Percentiles rank a stretch among this genome's conserved stretches.
phyloP scores from a whole-genome alignment of 164 flowering plant species.

The Tinospora cordifolia region DNA sequence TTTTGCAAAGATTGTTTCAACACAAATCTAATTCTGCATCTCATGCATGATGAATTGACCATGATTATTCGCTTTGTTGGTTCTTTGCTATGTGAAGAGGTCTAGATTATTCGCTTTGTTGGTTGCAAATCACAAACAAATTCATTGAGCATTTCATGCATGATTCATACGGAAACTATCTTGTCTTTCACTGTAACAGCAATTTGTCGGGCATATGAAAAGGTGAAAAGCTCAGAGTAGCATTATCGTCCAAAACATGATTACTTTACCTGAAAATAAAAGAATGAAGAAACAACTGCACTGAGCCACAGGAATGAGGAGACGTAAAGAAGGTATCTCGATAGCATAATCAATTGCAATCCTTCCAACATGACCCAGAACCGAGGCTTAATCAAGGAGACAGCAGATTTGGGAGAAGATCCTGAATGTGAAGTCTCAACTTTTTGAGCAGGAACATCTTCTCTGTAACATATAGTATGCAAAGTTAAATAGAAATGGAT shows the following conservation, averaged over 20 bases:
- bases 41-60: too few species aligned
- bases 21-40: too few species aligned
- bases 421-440: slow-evolving; percentile 23
- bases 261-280: slow-evolving; percentile 80
- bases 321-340: slow-evolving; percentile 66
- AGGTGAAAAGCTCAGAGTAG: background rate
- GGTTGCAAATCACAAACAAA: background rate
- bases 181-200: background rate
- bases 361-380: slow-evolving; percentile 78
- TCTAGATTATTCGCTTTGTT: background rate
- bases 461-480: slow-evolving; percentile 30
- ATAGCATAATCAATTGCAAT: slow-evolving; percentile 59
- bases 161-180: background rate
- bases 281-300: slow-evolving; percentile 94
- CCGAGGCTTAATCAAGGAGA: slow-evolving; percentile 43
- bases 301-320: slow-evolving; percentile 84
- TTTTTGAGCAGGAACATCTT: slow-evolving; percentile 35
- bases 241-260: background rate
- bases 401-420: slow-evolving; percentile 39
- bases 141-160: background rate
- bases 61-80: too few species aligned
- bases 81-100: too few species aligned
- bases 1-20: too few species aligned
- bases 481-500: too few species aligned
- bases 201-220: background rate